Evolutionary conservation across 148 eudicot genomes (phyloP).

Genomic region (Rhododendron molle): DNA sequence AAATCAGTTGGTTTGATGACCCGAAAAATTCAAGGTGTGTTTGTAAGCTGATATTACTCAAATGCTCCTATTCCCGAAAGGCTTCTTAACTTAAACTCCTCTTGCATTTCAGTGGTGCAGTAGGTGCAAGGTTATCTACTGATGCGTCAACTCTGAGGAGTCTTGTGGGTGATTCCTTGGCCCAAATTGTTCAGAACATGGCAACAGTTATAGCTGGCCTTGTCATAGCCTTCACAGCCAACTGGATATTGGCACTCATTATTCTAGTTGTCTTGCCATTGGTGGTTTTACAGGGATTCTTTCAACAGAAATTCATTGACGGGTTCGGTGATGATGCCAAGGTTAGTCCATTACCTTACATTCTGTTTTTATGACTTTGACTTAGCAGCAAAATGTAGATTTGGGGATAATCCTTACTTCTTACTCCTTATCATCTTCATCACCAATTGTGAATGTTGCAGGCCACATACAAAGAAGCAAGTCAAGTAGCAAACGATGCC

Average conservation of each 20-base stretch:
- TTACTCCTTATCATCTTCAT: background rate
- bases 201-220: conserved; percentile 58
- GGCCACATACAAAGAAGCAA: conserved; percentile 81
- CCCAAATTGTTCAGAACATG: conserved; percentile 58
- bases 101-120: conserved; percentile 61
- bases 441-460: conserved; percentile 13
- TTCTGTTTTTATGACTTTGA: background rate
- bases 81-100: background rate
- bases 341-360: conserved; percentile 22
- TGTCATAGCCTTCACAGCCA: conserved; percentile 62
- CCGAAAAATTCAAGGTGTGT: conserved; percentile 68
- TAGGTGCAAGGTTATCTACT: conserved; percentile 73
- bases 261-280: conserved; percentile 53
- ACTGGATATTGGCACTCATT: conserved; percentile 69
- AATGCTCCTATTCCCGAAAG: background rate
- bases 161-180: conserved; percentile 76
- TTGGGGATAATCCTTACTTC: background rate
- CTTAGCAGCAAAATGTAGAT: background rate
- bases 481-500: conserved; percentile 81
- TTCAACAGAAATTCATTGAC: conserved; percentile 47
- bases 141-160: conserved; percentile 69
- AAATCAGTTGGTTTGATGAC: conserved; percentile 85
- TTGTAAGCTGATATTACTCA: background rate
- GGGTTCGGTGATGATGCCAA: conserved; percentile 81
- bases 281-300: conserved; percentile 47